A percentile compares a stretch with the other conserved stretches of the same genome.
These are phyloP conservation scores for Botrytis pseudocinerea DNA, from an alignment of 2,329 filamentous ascomycete genomes.

Conservation along the genomic window DNA sequence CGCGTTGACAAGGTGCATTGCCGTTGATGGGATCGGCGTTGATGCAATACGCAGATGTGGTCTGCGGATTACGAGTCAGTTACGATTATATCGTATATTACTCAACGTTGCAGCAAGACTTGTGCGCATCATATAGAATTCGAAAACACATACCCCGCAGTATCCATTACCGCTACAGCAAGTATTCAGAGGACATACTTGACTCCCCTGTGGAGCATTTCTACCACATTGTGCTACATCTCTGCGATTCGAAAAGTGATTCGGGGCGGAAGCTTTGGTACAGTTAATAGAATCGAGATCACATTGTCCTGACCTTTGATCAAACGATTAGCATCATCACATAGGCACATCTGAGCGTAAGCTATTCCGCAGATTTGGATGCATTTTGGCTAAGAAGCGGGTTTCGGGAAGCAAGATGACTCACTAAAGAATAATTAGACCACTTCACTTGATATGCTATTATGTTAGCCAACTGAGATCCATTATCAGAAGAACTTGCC, in stretches of 20 bases:
- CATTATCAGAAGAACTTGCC: not conserved
- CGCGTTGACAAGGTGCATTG: constrained; percentile 5
- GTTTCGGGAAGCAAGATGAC: not conserved
- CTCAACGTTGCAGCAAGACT: not conserved
- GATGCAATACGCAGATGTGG: constrained; percentile 20
- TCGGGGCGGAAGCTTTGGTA: not conserved
- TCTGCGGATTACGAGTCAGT: not conserved
- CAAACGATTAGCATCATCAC: not conserved
- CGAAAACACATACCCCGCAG: constrained; percentile 14
- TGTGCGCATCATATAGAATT: no score
- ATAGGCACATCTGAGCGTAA: not conserved
- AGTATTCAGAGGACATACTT: constrained; percentile 20
- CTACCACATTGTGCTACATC: constrained; percentile 20
- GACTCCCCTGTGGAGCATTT: constrained; percentile 10
- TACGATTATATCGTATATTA: not conserved
- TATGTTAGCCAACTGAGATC: not conserved
- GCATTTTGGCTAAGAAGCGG: no score
- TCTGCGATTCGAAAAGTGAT: constrained; percentile 26
- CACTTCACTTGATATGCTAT: not conserved
- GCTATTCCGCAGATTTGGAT: not conserved
- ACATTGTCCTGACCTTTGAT: not conserved
- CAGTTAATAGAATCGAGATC: not conserved
- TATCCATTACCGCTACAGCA: constrained; percentile 23
- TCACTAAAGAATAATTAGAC: not conserved
- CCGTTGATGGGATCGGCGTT: constrained; percentile 19